phyloP scores from a whole-genome alignment of 1,139 yeast species.

The Yamadazyma dushanensis region DNA sequence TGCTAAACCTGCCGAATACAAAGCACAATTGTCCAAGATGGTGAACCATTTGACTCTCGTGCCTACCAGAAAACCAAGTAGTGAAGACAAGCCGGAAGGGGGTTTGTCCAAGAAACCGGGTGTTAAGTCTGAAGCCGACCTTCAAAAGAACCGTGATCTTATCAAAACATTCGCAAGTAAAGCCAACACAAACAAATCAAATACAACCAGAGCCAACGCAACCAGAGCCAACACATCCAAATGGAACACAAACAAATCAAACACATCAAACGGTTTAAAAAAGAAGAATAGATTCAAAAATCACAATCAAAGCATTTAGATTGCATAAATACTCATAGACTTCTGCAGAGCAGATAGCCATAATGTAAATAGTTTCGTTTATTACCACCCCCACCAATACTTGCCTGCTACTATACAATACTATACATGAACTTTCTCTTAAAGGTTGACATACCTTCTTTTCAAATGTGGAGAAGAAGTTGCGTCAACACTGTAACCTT shows the following conservation, averaged over 20 bases:
- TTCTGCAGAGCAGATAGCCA: neutral
- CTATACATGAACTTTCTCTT: neutral
- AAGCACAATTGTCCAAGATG: neutral
- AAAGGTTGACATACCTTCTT: slow-evolving; percentile 20
- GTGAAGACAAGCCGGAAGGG: too few species aligned
- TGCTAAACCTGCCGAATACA: slow-evolving; percentile 7
- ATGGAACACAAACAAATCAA: too few species aligned
- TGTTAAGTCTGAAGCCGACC: neutral
- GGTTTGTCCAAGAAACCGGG: neutral
- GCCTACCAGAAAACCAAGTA: too few species aligned
- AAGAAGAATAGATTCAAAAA: neutral
- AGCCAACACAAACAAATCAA: too few species aligned
- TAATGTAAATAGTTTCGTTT: neutral
- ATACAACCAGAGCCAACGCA: too few species aligned
- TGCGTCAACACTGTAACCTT: slow-evolving; percentile 31
- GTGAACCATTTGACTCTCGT: too few species aligned
- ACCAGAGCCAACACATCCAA: too few species aligned
- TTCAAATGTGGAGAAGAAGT: slow-evolving; percentile 40
- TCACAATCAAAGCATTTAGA: too few species aligned
- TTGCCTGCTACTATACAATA: neutral
- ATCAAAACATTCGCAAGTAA: too few species aligned
- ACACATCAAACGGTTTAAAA: too few species aligned
- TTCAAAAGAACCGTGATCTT: slow-evolving; percentile 1
- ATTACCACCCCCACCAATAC: neutral
- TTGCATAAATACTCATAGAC: neutral